Conservation (phyloP, 305 asterid genomes). For the Fraxinus velutina region DNA sequence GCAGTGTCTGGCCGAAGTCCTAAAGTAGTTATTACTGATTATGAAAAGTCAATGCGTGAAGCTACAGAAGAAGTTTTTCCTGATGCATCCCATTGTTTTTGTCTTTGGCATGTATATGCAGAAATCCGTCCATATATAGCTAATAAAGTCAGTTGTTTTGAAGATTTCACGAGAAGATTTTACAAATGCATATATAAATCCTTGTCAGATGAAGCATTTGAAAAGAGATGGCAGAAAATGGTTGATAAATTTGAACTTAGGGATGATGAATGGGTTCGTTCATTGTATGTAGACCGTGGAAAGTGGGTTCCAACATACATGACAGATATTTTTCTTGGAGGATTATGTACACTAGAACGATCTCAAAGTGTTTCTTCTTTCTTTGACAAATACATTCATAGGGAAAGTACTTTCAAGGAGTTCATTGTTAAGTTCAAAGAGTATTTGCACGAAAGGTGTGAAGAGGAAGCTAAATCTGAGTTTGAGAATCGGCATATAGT, state of each 20-base stretch:
- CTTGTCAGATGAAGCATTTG: conserved; percentile 31
- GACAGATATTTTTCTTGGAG: conserved; percentile 37
- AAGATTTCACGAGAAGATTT: conserved; percentile 27
- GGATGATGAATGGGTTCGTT: conserved; percentile 30
- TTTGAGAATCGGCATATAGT: conserved; percentile 19
- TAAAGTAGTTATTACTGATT: conserved; percentile 37
- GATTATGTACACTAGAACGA: conserved; percentile 38
- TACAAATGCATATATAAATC: conserved; percentile 30
- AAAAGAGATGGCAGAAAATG: conserved; percentile 43
- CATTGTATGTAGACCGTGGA: conserved; percentile 33
- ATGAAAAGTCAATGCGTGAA: conserved; percentile 25
- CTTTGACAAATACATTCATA: conserved; percentile 36
- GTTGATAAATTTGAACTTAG: conserved; percentile 33
- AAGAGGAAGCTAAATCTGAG: conserved; percentile 39
- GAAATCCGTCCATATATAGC: conserved; percentile 28
- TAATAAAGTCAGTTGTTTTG: conserved; percentile 16
- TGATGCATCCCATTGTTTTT: conserved; percentile 38
- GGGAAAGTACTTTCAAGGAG: conserved; percentile 30
- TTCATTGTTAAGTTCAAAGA: conserved; percentile 30
- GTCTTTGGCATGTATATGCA: conserved; percentile 38
- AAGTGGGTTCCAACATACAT: conserved; percentile 42
- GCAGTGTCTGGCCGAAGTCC: conserved; percentile 36
- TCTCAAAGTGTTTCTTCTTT: conserved; percentile 39
- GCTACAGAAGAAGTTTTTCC: conserved; percentile 42
- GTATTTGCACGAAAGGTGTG: conserved; percentile 32